Base-by-base conservation (phyloP, 139 green algal species). In the Asterochloris erici region DNA sequence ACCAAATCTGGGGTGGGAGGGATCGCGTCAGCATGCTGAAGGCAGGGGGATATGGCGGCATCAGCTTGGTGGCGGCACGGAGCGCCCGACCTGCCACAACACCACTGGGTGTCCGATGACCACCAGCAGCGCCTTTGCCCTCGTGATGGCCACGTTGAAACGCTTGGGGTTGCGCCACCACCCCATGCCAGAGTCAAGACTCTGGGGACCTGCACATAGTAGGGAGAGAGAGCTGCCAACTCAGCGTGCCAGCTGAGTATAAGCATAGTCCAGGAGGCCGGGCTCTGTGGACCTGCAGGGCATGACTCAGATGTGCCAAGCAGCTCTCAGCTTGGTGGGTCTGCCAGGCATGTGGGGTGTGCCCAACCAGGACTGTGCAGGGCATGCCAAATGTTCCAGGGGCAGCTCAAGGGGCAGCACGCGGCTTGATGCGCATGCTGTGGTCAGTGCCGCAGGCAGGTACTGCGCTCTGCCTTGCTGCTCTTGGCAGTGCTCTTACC, bases 61-160 rank as follows among this genome's bases (percentile, higher is more conserved):
- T 12, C 61, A 74, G 17, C 60, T 12, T 14, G 70, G 14, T 21
- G 14, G 16, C 23, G 23, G 63, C 16, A 28, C 12, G 28, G n/a
- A 15, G 29, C 27, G n/a, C 2, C 62, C 27, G 14, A 87, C 84
- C 82, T 87, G 63, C 74, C 84, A 71, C 26, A 97, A 88, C 19
- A 94, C 87, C 0, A 85, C 64, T 0, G 94, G 94, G 84, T 97
- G 91, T 28, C 94, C 94, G 63, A 97, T 86, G 63, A 96, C 91
- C 74, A 97, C 92, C 80, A 97, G 89, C 82, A 97, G 84, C n/a
- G 90, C 91, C 85, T 92, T 93, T 60, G 95, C 94, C 0, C 95
- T 90, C 0, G 93, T 97, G 79, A 97, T 92, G 17, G 95, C 95
- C 74, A 98, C 95, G 82, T 98, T 98, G 91, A 98, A 97, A 68